Conservation (phyloP, 2,329 filamentous ascomycete genomes). For the Talaromyces albobiverticillius region DNA sequence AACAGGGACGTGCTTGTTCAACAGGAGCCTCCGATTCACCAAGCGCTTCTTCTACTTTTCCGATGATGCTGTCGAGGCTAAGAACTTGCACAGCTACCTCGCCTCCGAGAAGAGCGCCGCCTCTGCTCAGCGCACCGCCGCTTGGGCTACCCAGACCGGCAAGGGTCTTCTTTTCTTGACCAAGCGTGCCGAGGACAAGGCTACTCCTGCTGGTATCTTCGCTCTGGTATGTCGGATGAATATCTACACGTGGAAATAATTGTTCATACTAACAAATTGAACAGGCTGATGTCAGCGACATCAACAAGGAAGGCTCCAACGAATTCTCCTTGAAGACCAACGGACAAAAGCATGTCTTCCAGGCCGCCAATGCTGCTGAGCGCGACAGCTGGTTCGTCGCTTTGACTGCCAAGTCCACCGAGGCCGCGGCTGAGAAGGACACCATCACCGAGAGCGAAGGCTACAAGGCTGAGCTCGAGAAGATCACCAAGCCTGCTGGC, state of each 20-base stretch:
- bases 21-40: slow-evolving; percentile 79
- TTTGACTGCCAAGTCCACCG: slow-evolving; percentile 75
- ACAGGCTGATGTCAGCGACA: slow-evolving; percentile 65
- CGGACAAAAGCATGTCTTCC: slow-evolving; percentile 91
- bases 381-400: slow-evolving; percentile 90
- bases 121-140: slow-evolving; percentile 70
- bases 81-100: slow-evolving; percentile 73
- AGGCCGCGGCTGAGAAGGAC: slow-evolving; percentile 78
- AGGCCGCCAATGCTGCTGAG: slow-evolving; percentile 70
- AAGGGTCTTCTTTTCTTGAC: slow-evolving; percentile 92
- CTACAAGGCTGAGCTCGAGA: slow-evolving; percentile 84
- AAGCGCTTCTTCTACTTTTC: slow-evolving; percentile 94
- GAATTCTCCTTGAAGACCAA: slow-evolving; percentile 85
- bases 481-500: slow-evolving; percentile 52
- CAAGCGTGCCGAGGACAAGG: slow-evolving; percentile 80
- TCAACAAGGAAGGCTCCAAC: slow-evolving; percentile 69
- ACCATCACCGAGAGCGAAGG: slow-evolving; percentile 73
- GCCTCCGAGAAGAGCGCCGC: slow-evolving; percentile 82
- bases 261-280: slow-evolving; percentile 30
- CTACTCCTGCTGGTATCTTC: slow-evolving; percentile 74
- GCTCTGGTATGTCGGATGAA: slow-evolving; percentile 66
- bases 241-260: neutral
- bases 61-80: slow-evolving; percentile 67
- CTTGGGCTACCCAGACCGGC: slow-evolving; percentile 90
- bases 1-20: slow-evolving; percentile 22